phyloP scores from a whole-genome alignment of 257 asterid genomes.

The Hygrophila difformis region DNA sequence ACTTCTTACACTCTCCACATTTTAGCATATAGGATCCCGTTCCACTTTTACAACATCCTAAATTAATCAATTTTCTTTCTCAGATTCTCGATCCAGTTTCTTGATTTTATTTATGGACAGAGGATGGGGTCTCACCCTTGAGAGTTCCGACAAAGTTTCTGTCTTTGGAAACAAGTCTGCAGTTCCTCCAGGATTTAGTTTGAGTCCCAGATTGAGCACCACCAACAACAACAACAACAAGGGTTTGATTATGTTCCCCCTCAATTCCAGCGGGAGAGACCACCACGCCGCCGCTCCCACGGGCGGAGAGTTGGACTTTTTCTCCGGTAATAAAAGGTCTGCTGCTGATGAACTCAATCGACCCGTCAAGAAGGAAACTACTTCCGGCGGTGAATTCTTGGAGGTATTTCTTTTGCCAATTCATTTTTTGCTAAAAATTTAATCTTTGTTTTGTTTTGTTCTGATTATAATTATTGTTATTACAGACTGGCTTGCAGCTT shows the following conservation, averaged over 20 bases:
- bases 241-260: constrained; percentile 28
- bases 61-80: no score
- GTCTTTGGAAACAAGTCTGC: constrained; percentile 38
- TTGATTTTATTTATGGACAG: constrained; percentile 49
- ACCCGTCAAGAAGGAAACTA: constrained; percentile 22
- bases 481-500: constrained; percentile 86
- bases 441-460: constrained; percentile 9
- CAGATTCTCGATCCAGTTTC: neutral
- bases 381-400: neutral
- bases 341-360: neutral
- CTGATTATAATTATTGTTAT: neutral
- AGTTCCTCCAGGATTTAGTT: neutral
- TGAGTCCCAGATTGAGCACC: constrained; percentile 10
- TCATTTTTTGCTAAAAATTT: neutral
- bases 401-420: neutral
- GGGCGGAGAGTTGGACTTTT: constrained; percentile 63
- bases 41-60: no score
- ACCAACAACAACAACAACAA: constrained; percentile 20
- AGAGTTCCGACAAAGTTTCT: constrained; percentile 30
- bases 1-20: constrained; percentile 23
- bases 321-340: constrained; percentile 35
- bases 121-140: constrained; percentile 75
- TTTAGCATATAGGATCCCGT: neutral
- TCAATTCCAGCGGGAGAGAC: constrained; percentile 20
- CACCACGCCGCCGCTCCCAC: neutral